These are phyloP conservation scores for Acorus gramineus DNA, from an alignment of 106 monocot species.

Conservation along the genomic window DNA sequence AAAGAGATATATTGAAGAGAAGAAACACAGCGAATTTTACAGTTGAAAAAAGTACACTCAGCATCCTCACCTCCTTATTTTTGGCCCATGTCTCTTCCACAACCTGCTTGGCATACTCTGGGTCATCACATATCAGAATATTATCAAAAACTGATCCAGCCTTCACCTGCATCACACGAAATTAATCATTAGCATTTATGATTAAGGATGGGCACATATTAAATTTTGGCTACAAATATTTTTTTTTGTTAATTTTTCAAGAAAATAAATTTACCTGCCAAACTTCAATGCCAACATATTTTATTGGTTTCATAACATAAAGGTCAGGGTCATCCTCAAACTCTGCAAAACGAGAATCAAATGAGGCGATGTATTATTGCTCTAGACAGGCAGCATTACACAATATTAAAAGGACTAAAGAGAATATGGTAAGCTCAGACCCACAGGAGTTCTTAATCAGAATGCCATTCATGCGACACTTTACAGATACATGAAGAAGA, in stretches of 20 bases:
- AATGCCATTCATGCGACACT: too few species aligned
- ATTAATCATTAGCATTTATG: background rate
- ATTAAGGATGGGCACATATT: too few species aligned
- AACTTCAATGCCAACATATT: constrained; percentile 93
- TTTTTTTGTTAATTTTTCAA: too few species aligned
- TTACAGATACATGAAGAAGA: too few species aligned
- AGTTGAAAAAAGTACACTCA: background rate
- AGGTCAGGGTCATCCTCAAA: constrained; percentile 99
- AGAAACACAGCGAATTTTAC: background rate
- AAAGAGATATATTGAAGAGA: background rate
- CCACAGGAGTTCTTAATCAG: too few species aligned
- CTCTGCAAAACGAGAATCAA: constrained; percentile 30
- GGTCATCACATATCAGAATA: constrained; percentile 70
- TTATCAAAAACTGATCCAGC: constrained; percentile 96
- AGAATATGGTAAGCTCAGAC: too few species aligned
- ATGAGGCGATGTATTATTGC: too few species aligned
- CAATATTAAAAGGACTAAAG: too few species aligned
- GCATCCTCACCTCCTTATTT: constrained; percentile 5
- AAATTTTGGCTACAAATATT: too few species aligned
- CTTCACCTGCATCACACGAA: constrained; percentile 56
- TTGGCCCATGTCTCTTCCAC: constrained; percentile 46
- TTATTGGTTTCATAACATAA: constrained; percentile 87
- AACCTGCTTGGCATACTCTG: constrained; percentile 59
- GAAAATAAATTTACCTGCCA: constrained; percentile 57
- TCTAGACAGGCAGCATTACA: too few species aligned